phyloP scores from a whole-genome alignment of 2,329 filamentous ascomycete species.

The Epichloe bromicola region DNA sequence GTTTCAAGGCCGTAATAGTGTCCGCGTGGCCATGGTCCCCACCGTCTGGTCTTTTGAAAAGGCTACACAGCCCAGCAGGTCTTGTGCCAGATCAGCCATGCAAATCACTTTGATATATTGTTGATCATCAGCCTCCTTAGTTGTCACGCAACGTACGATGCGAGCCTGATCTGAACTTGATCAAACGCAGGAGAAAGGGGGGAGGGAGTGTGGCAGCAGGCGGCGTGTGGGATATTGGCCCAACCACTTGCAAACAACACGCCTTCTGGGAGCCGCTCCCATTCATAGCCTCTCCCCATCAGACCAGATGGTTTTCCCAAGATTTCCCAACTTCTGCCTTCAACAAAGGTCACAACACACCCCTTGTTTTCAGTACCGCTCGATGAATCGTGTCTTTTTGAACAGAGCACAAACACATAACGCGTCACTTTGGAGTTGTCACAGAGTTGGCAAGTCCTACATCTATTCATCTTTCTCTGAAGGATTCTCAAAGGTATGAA shows the following conservation, averaged over 20 bases:
- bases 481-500: not conserved
- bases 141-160: not conserved
- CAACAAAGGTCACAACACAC: not conserved
- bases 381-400: slow-evolving; percentile 1
- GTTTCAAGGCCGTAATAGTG: not conserved
- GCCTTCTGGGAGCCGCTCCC: not conserved
- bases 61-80: not conserved
- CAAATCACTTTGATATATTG: not conserved
- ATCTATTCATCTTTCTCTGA: not conserved
- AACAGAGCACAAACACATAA: not conserved
- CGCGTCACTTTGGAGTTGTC: not conserved
- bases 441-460: not conserved
- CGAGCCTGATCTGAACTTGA: not conserved
- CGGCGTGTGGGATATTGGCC: not conserved
- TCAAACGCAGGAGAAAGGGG: not conserved
- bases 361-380: not conserved
- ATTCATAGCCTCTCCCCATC: not conserved
- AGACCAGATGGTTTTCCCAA: not conserved
- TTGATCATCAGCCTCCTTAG: not conserved
- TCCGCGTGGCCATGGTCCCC: not conserved
- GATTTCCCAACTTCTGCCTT: not conserved
- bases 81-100: not conserved
- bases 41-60: not conserved
- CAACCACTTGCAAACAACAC: not conserved
- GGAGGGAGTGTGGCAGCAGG: not conserved